Evolutionary conservation across 768 basidiomycete genomes (phyloP).

Genomic region (Lactifluus pinguis): DNA sequence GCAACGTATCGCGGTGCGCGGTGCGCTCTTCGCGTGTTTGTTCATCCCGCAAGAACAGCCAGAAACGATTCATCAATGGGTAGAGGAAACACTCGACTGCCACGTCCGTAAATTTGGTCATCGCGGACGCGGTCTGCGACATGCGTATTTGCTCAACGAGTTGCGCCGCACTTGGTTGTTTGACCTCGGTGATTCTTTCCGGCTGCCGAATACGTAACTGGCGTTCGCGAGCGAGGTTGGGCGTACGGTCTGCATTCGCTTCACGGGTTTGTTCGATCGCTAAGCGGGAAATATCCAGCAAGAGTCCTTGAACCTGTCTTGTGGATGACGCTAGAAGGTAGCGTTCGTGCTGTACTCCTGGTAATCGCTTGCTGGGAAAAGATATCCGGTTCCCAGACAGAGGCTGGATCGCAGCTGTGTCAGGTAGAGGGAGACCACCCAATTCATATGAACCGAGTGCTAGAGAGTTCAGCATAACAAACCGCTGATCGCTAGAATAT

Average conservation of each 20-base stretch:
- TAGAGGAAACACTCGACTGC: constrained; percentile 85
- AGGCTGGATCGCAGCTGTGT: constrained; percentile 25
- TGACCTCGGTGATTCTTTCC: constrained; percentile 38
- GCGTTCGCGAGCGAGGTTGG: constrained; percentile 63
- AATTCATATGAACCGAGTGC: constrained; percentile 83
- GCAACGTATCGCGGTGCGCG: constrained; percentile 41
- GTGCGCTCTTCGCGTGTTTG: constrained; percentile 68
- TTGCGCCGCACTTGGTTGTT: constrained; percentile 11
- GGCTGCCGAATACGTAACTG: constrained; percentile 54
- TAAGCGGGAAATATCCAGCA: constrained; percentile 51
- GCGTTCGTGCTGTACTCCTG: constrained; percentile 53
- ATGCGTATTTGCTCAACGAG: constrained; percentile 9
- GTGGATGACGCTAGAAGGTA: constrained; percentile 27
- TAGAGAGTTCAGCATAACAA: constrained; percentile 76
- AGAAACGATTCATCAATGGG: constrained; percentile 90
- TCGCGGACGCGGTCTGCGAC: constrained; percentile 8
- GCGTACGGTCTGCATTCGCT: constrained; percentile 43
- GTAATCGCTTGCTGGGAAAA: constrained; percentile 80
- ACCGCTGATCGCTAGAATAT: constrained; percentile 82
- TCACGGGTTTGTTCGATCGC: constrained; percentile 57
- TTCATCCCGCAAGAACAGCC: constrained; percentile 85
- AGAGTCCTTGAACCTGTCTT: constrained; percentile 44
- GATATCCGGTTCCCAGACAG: constrained; percentile 29
- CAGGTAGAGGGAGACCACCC: constrained; percentile 37
- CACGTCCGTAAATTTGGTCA: constrained; percentile 51